phyloP scores from a whole-genome alignment of 164 flowering plant species.

The Vitis vinifera region ASM3070453v1 NC_081822.1:36370501-36371000 shows the following conservation, averaged over 20 bases:
- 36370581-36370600: no score
- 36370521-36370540: no score
- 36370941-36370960: constrained; percentile 21
- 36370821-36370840: constrained; percentile 19
- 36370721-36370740: constrained; percentile 26
- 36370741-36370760: constrained; percentile 19
- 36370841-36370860: constrained; percentile 12
- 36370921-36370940: constrained; percentile 25
- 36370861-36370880: constrained; percentile 19
- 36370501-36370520: no score
- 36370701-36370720: constrained; percentile 16
- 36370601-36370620: no score
- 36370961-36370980: constrained; percentile 13
- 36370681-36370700: not conserved
- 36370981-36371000: constrained; percentile 22
- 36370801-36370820: constrained; percentile 5
- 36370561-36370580: no score
- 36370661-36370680: no score
- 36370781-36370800: constrained; percentile 16
- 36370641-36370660: no score
- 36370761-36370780: constrained; percentile 17
- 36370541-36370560: no score
- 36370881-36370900: constrained; percentile 9
- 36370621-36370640: no score
- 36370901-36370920: constrained; percentile 16